phyloP scores from a whole-genome alignment of 2,329 filamentous ascomycete species.

The Parascedosporium putredinis region DNA sequence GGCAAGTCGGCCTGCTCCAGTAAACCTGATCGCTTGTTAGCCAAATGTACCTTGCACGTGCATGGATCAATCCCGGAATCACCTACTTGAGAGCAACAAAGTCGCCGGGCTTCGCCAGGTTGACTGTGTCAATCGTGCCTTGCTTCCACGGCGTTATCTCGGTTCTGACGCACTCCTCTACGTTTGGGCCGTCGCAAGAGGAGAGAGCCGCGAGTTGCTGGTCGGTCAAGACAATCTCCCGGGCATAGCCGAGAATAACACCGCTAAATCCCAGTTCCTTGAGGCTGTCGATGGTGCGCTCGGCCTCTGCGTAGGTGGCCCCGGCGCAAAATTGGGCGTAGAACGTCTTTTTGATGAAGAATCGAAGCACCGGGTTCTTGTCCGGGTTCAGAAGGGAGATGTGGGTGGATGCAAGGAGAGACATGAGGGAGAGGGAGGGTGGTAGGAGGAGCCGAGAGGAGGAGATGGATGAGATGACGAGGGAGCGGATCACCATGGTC shows the following conservation, averaged over 20 bases:
- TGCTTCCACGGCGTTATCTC: slow-evolving; percentile 63
- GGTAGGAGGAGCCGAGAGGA: slow-evolving; percentile 59
- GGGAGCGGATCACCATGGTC: slow-evolving; percentile 55
- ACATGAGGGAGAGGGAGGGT: slow-evolving; percentile 60
- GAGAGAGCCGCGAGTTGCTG: slow-evolving; percentile 35
- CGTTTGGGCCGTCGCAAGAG: slow-evolving; percentile 34
- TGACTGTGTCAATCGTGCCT: slow-evolving; percentile 65
- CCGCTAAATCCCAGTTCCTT: slow-evolving; percentile 71
- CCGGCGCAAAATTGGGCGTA: slow-evolving; percentile 90
- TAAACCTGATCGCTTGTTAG: slow-evolving; percentile 43
- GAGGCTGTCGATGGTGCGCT: slow-evolving; percentile 50
- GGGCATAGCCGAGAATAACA: slow-evolving; percentile 75
- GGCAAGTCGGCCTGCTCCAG: slow-evolving; percentile 67
- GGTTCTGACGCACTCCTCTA: slow-evolving; percentile 35
- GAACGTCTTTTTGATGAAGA: slow-evolving; percentile 68
- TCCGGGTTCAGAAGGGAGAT: slow-evolving; percentile 62
- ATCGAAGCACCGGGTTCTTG: slow-evolving; percentile 59
- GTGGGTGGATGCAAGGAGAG: slow-evolving; percentile 57
- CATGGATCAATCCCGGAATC: neutral
- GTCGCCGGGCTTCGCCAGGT: slow-evolving; percentile 51
- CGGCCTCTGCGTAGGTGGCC: slow-evolving; percentile 59
- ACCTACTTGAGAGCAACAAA: slow-evolving; percentile 55
- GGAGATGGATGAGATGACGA: slow-evolving; percentile 59
- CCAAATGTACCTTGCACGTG: neutral
- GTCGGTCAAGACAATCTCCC: slow-evolving; percentile 63